Base-by-base conservation (phyloP, 2,329 filamentous ascomycete species). In the Trematosphaeria pertusa region DNA sequence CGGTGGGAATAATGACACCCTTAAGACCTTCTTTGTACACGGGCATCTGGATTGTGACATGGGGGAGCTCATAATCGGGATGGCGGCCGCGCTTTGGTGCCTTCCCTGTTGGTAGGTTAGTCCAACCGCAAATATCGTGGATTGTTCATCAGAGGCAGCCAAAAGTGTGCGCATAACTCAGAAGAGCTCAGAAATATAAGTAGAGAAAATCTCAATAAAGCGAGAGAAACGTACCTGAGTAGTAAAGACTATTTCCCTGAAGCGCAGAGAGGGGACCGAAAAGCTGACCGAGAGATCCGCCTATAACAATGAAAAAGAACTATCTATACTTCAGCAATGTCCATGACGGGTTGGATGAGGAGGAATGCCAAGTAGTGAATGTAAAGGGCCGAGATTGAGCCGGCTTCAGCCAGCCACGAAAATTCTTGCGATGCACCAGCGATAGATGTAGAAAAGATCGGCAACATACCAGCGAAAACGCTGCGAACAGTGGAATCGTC, bases 1-100 rank as follows among this genome's bases (percentile, higher is more conserved):
- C 83, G 0, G 88, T 91, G 3, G 88, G 88, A n/a, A 79, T 81
- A 61, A 91, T 89, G 69, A 93, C 89, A 51, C 78, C 84, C 39
- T 76, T 75, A 9, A 94, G 78, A 53, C 89, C 89, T 70, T 93
- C 89, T 70, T 92, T 93, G 77, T 94, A 94, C 0, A 94, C 88
- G 7, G 89, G 89, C 66, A 88, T 91, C 65, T 94, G 89, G 38
- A 94, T 88, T 4, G 73, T 77, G 53, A 89, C 79, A 64, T 89
- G 88, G 3, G 87, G 87, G 12, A 91, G 76, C 69, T n/a, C 74
- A 45, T 59, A 52, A 33, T 60, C 40, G 15, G 46, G 34, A 37
- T 57, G 46, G 21, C 52, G 52, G 10, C 40, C 50, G 4, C 38
- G 54, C 34, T 60, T 60, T 3, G 56, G 56, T 10, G 57, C 56